phyloP scores from a whole-genome alignment of 2,329 filamentous ascomycete species.

The Verticillium albo-atrum region DNA sequence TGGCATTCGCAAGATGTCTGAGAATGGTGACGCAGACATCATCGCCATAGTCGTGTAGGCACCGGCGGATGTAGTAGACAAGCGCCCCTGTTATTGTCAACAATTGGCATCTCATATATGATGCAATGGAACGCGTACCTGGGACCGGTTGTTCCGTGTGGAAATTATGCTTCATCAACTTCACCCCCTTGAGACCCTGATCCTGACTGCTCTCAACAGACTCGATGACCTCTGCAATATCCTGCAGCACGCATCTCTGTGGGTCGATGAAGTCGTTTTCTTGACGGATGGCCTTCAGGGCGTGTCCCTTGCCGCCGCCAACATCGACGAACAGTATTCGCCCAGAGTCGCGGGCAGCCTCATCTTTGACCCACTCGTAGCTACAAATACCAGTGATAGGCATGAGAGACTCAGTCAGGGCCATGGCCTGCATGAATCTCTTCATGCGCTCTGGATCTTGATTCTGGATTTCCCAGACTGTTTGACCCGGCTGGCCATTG shows the following conservation, averaged over 20 bases:
- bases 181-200: neutral
- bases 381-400: constrained; percentile 23
- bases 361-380: constrained; percentile 20
- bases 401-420: constrained; percentile 14
- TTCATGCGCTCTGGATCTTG: constrained; percentile 16
- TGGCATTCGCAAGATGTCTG: constrained; percentile 19
- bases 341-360: neutral
- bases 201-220: constrained; percentile 1
- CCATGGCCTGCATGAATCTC: constrained; percentile 23
- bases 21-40: constrained; percentile 24
- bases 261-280: constrained; percentile 2
- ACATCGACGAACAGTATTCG: constrained; percentile 25
- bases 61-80: constrained; percentile 29
- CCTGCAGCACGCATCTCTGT: constrained; percentile 11
- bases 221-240: constrained; percentile 14
- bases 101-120: constrained; percentile 1
- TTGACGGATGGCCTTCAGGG: constrained; percentile 12
- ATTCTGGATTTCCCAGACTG: constrained; percentile 25
- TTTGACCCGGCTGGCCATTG: constrained; percentile 19
- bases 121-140: neutral
- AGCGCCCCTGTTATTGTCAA: constrained; percentile 20
- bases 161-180: constrained; percentile 12
- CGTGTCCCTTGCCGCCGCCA: constrained; percentile 25
- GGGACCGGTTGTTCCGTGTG: constrained; percentile 14
- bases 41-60: constrained; percentile 32